Percentiles rank a stretch among this genome's conserved stretches.
These are phyloP conservation scores for Malus orientalis DNA, from an alignment of 306 rosid genomes.

Conservation along the genomic window DNA sequence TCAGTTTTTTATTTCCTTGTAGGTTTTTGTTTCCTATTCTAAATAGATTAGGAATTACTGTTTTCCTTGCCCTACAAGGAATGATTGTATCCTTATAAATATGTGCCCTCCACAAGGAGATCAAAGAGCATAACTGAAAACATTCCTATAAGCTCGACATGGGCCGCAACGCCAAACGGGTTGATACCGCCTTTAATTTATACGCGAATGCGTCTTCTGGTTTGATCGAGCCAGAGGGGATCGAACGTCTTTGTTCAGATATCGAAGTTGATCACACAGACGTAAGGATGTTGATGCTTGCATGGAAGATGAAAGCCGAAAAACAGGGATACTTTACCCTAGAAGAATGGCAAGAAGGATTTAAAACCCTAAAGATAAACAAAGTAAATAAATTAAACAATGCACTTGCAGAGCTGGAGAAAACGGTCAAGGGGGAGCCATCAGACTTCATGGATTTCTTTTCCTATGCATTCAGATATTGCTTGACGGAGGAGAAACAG, in stretches of 20 bases:
- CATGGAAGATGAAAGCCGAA: constrained; percentile 94
- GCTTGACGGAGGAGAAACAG: constrained; percentile 99
- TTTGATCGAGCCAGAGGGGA: constrained; percentile 94
- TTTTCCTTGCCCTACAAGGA: too few relatives aligned
- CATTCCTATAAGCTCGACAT: too few relatives aligned
- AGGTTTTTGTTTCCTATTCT: too few relatives aligned
- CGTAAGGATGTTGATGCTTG: constrained; percentile 95
- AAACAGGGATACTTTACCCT: constrained; percentile 91
- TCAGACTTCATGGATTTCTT: constrained; percentile 81
- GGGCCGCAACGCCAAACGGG: constrained; percentile 24
- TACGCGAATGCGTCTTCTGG: constrained; percentile 76
- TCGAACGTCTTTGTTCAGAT: constrained; percentile 85
- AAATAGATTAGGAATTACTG: too few relatives aligned
- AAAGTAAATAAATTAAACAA: constrained; percentile 74
- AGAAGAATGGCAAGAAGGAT: constrained; percentile 96
- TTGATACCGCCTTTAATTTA: constrained; percentile 56
- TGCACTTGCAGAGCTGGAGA: constrained; percentile 85
- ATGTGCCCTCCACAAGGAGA: too few relatives aligned
- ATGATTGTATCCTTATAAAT: too few relatives aligned
- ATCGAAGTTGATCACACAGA: constrained; percentile 84
- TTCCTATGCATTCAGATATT: constrained; percentile 82
- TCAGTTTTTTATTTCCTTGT: too few relatives aligned
- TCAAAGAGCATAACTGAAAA: too few relatives aligned
- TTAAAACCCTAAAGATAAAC: constrained; percentile 79
- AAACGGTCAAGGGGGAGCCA: constrained; percentile 70